These are phyloP conservation scores for Lachancea meyersii DNA, from an alignment of 805 yeast genomes.

Conservation along the genomic window DNA sequence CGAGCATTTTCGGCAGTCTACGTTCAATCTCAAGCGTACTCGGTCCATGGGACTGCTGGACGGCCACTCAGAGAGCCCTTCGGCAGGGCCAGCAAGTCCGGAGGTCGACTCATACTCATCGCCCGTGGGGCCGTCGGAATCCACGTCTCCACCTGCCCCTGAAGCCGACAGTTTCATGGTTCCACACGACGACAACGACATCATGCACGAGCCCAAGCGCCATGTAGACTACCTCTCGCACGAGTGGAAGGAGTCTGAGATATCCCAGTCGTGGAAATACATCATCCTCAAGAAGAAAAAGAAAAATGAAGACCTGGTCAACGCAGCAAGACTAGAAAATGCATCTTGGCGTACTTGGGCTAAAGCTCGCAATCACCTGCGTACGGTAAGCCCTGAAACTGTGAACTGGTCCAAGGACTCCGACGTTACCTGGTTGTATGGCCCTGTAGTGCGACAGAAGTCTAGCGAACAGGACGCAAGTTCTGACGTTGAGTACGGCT, in stretches of 20 bases:
- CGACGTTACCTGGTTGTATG: conserved; percentile 97
- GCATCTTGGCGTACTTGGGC: conserved; percentile 99
- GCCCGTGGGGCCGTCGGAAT: conserved; percentile 14
- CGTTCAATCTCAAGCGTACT: conserved; percentile 74
- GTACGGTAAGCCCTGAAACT: conserved; percentile 82
- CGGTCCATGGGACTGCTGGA: conserved; percentile 77
- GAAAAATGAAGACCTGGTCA: conserved; percentile 57
- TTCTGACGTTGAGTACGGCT: conserved; percentile 24
- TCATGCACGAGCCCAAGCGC: conserved; percentile 71
- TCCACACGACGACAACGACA: conserved; percentile 82
- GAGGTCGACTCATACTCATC: conserved; percentile 10
- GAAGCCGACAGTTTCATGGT: conserved; percentile 26
- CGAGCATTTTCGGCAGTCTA: conserved; percentile 59
- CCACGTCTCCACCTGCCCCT: conserved; percentile 35
- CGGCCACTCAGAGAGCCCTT: conserved; percentile 44
- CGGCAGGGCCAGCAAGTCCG: conserved; percentile 25
- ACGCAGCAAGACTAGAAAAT: conserved; percentile 72
- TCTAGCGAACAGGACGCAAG: conserved; percentile 1
- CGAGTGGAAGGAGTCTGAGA: conserved; percentile 91
- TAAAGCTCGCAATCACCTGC: conserved; percentile 69
- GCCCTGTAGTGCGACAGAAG: conserved; percentile 49
- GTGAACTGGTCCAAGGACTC: conserved; percentile 96
- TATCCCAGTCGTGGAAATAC: conserved; percentile 93
- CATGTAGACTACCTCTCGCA: conserved; percentile 95
- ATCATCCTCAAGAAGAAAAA: conserved; percentile 68